These are phyloP conservation scores for Globisporangium okanoganense DNA, from an alignment of 352 stramenopile genomes.

Conservation along the genomic window DNA sequence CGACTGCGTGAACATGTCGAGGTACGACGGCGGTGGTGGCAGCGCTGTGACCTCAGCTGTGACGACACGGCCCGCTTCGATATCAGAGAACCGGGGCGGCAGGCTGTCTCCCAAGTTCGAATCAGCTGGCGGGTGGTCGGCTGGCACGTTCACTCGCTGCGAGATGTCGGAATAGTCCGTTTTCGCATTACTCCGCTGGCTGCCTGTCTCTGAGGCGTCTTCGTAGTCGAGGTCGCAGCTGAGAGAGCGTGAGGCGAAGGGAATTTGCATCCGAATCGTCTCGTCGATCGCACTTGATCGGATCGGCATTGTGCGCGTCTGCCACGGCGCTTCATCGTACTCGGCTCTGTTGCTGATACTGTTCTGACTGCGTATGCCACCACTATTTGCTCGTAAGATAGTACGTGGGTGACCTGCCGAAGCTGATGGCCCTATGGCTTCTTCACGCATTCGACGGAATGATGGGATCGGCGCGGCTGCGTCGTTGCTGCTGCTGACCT, in stretches of 20 bases:
- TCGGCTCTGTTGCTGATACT: neutral
- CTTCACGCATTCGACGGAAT: conserved; percentile 55
- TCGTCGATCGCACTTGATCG: conserved; percentile 6
- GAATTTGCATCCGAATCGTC: conserved; percentile 13
- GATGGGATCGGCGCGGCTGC: conserved; percentile 37
- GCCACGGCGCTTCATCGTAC: conserved; percentile 9
- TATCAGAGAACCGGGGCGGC: conserved; percentile 37
- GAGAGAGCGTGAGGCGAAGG: conserved; percentile 17
- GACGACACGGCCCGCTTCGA: conserved; percentile 26
- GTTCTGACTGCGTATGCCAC: conserved; percentile 2
- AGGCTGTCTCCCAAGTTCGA: conserved; percentile 1
- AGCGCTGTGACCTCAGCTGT: conserved; percentile 23
- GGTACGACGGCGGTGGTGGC: conserved; percentile 33
- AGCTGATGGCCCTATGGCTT: conserved; percentile 17
- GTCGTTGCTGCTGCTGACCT: conserved; percentile 13
- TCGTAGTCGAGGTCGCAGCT: conserved; percentile 24
- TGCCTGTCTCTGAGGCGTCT: conserved; percentile 10
- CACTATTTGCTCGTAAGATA: conserved; percentile 26
- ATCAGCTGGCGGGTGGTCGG: neutral
- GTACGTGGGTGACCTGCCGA: conserved; percentile 16
- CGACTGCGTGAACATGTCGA: conserved; percentile 34
- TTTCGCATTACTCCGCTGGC: conserved; percentile 12
- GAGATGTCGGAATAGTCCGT: neutral
- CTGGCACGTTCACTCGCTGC: neutral
- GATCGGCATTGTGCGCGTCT: conserved; percentile 17